These are phyloP conservation scores for Hymenoscyphus occultus DNA, from an alignment of 2,329 filamentous ascomycete genomes.

Conservation along the genomic window DNA sequence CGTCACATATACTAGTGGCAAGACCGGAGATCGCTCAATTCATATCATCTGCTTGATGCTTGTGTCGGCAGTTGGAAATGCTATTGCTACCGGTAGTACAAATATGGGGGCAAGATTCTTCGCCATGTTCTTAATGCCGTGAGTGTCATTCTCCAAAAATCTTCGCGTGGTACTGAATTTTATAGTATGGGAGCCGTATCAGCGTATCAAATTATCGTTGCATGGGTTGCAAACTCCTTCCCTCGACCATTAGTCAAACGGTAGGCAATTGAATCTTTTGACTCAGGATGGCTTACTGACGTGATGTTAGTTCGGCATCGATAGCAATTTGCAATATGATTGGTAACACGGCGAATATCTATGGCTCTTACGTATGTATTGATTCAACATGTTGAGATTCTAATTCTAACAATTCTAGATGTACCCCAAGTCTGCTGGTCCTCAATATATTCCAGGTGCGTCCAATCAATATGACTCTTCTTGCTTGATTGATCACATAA, in stretches of 20 bases:
- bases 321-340: constrained; percentile 28
- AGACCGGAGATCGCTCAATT: constrained; percentile 52
- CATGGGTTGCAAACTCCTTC: constrained; percentile 26
- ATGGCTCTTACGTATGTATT: constrained; percentile 49
- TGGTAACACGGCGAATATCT: constrained; percentile 47
- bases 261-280: not conserved
- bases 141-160: constrained; percentile 19
- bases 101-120: constrained; percentile 54
- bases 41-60: constrained; percentile 54
- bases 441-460: constrained; percentile 20
- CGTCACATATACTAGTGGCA: constrained; percentile 54
- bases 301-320: constrained; percentile 15
- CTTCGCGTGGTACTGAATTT: not conserved
- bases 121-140: constrained; percentile 57
- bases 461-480: not conserved
- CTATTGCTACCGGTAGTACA: constrained; percentile 52
- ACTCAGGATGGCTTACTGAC: not conserved
- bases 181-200: constrained; percentile 47
- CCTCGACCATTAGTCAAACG: constrained; percentile 25
- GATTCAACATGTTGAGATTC: not conserved
- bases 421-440: constrained; percentile 42
- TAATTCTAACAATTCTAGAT: constrained; percentile 36
- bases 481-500: not conserved
- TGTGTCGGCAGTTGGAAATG: constrained; percentile 51
- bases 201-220: constrained; percentile 43